Evolutionary conservation across 371 early-diverging fungal species (phyloP).

Genomic region (Encephalitozoon intestinalis): DNA sequence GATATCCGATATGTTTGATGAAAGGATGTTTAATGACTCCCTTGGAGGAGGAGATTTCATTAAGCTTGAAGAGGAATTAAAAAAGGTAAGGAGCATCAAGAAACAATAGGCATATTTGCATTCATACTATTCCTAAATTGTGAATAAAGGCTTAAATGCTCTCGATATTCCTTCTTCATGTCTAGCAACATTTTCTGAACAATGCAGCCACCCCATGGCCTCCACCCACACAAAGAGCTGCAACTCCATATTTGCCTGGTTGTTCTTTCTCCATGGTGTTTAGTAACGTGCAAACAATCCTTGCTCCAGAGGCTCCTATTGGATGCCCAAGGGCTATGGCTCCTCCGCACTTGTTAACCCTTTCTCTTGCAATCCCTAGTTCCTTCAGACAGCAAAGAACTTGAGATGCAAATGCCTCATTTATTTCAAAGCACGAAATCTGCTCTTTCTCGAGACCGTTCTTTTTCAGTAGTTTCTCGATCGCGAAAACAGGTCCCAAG

Average conservation of each 20-base stretch:
- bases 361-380: constrained; percentile 70
- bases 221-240: constrained; percentile 86
- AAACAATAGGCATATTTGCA: background rate
- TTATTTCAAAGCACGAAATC: constrained; percentile 78
- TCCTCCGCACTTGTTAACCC: constrained; percentile 93
- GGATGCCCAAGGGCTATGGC: constrained; percentile 94
- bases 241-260: constrained; percentile 70
- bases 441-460: constrained; percentile 71
- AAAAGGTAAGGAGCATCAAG: background rate
- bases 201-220: constrained; percentile 84
- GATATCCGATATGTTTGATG: background rate
- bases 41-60: background rate
- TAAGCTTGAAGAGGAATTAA: background rate
- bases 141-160: background rate
- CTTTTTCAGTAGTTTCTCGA: constrained; percentile 73
- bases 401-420: constrained; percentile 95
- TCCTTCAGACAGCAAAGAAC: constrained; percentile 78
- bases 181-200: background rate
- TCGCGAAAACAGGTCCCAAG: constrained; percentile 77
- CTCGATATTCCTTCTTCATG: background rate
- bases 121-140: background rate
- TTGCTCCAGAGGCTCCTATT: constrained; percentile 85
- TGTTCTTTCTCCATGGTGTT: constrained; percentile 69
- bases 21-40: background rate
- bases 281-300: constrained; percentile 82